Evolutionary conservation across 768 basidiomycete species (phyloP), one percentile per base, ranked within the genome.

Genomic region (Sporobolomyces phaffii): DNA sequence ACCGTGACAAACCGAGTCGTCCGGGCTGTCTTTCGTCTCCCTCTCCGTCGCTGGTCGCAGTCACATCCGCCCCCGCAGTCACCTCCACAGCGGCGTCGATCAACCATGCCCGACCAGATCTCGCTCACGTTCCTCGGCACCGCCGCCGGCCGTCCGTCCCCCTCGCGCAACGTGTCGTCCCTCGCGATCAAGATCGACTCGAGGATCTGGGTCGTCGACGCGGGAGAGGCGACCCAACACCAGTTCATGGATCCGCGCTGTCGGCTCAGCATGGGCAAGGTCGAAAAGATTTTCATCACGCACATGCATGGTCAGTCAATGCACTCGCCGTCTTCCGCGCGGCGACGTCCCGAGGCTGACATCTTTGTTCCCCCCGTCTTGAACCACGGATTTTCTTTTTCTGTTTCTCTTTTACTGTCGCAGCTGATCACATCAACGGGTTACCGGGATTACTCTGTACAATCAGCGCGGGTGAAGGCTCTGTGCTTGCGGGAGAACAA

Each of bases 301-400:
- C 90, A 91, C 72, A 85, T 90, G 84, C 90, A 91, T 73, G 84
- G 90, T 86, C 87, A 89, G 76, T 85, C 87, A 82, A n/a, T 89
- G 88, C 9, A 80, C 89, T 49, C 80, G 87, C 24, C 85, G 86
- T n/a, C 7, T 78, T 90, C 47, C 78, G 90, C n/a, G 2, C 6
- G 24, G 34, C 54, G 47, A n/a, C 5, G 48, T 6, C n/a, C 4
- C 22, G n/a, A 10, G 20, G 31, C 6, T 24, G 36, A 3, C 33
- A 26, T 26, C 31, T 29, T 45, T 44, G 5, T 14, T 17, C n/a
- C 7, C 33, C 24, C 10, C 17, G 53, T 5, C n/a, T 18, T 5
- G 3, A 5, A 14, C n/a, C n/a, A n/a, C n/a, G n/a, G n/a, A n/a
- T n/a, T 41, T 22, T 29, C 41, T 34, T 34, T 24, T 18, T 24